A percentile compares a stretch with the other conserved stretches of the same genome.
phyloP scores from a whole-genome alignment of 257 asterid genomes.

The Lycium barbarum region DNA sequence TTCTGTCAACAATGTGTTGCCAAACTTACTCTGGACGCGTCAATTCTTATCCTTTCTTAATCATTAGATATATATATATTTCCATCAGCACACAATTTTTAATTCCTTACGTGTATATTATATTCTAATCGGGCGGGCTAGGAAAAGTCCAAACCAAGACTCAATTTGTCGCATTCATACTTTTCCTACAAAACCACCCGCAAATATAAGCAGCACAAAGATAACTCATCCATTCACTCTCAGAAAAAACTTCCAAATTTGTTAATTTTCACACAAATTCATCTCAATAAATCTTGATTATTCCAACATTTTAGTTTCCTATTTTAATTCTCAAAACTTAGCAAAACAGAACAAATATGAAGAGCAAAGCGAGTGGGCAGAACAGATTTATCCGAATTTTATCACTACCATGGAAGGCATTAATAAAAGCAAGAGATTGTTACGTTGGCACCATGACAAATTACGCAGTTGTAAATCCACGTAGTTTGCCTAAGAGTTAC shows the following conservation, averaged over 20 bases:
- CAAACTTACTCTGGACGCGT: slow-evolving; percentile 14
- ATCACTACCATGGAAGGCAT: slow-evolving; percentile 48
- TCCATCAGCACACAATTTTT: neutral
- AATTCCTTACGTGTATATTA: neutral
- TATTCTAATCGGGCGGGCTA: slow-evolving; percentile 27
- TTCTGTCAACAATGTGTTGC: slow-evolving; percentile 12
- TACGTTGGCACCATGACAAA: slow-evolving; percentile 50
- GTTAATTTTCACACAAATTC: slow-evolving; percentile 7
- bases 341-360: neutral
- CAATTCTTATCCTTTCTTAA: slow-evolving; percentile 25
- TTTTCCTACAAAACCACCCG: neutral
- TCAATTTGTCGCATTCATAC: neutral
- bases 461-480: slow-evolving; percentile 22
- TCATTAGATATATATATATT: neutral
- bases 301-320: neutral
- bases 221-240: neutral
- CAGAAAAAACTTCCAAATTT: neutral
- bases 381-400: slow-evolving; percentile 60
- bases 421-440: slow-evolving; percentile 45
- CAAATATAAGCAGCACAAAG: neutral
- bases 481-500: slow-evolving; percentile 33
- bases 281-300: too few species aligned
- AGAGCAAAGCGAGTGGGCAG: slow-evolving; percentile 29
- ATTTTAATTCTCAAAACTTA: neutral
- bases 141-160: neutral